Evolutionary conservation across 805 yeast genomes (phyloP), one percentile per base, ranked within the genome.

Genomic region (Wickerhamomyces mucosus): DNA sequence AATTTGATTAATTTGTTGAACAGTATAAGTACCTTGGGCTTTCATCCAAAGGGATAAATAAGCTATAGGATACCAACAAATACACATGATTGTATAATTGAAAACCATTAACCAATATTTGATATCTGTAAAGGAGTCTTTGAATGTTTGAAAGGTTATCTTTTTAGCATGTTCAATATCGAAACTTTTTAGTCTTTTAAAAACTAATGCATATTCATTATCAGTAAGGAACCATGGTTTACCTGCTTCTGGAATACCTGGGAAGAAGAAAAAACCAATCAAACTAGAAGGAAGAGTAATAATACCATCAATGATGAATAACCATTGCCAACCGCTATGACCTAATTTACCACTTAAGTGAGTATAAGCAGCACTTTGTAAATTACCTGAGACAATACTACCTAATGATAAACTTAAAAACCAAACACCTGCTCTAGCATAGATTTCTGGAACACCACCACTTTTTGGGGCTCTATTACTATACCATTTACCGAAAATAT

Each of bases 401-500:
- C 80, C 78, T 7, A 33, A 32, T n/a, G n/a, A n/a, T n/a, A n/a
- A n/a, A n/a, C n/a, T n/a, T 12, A 29, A 23, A 25, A 17, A 26
- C 17, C 18, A 32, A n/a, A 19, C 23, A 17, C 27, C 34, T 3
- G 75, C 29, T 26, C 34, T 21, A 9, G 15, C 24, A 15, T 20
- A 32, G 6, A 32, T 8, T 13, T 32, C 34, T n/a, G 30, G 22
- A 20, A 27, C 25, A 20, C 26, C 26, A 7, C 33, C 33, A n/a
- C 28, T 20, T n/a, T n/a, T n/a, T n/a, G n/a, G n/a, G n/a, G n/a
- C n/a, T n/a, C n/a, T n/a, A n/a, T n/a, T n/a, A n/a, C n/a, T 61
- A 48, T 72, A 72, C 71, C 73, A 75, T 13, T 70, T 61, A n/a
- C 81, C 83, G 38, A 66, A 60, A 26, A 71, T 48, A 40, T 69